Percentiles rank a stretch among this genome's conserved stretches.
phyloP scores from a whole-genome alignment of 2,329 filamentous ascomycete genomes.

The Verticillium longisporum region DNA sequence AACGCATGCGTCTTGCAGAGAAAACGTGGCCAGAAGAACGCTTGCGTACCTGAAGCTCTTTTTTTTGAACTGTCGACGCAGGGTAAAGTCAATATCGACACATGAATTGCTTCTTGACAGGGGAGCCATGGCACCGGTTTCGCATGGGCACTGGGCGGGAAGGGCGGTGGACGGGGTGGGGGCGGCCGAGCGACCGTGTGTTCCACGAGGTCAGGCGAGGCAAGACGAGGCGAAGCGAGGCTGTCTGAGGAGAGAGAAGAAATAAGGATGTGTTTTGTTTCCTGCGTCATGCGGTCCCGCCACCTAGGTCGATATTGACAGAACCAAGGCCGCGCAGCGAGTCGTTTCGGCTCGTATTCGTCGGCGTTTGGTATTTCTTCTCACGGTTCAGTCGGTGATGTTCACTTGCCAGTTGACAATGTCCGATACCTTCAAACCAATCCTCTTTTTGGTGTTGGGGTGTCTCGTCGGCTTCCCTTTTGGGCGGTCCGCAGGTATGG shows the following conservation, averaged over 20 bases:
- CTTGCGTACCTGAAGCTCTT: conserved; percentile 58
- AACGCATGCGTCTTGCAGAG: not conserved
- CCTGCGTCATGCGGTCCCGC: not conserved
- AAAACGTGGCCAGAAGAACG: not conserved
- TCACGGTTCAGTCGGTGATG: too few relatives aligned
- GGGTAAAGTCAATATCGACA: conserved; percentile 66
- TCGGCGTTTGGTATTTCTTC: too few relatives aligned
- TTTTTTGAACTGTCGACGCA: conserved; percentile 69
- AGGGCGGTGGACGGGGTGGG: not conserved
- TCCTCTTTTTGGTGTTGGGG: not conserved
- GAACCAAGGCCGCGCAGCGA: too few relatives aligned
- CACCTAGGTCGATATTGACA: too few relatives aligned
- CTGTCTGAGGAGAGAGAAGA: not conserved
- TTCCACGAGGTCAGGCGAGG: not conserved
- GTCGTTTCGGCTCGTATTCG: too few relatives aligned
- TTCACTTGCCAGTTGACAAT: too few relatives aligned
- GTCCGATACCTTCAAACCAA: too few relatives aligned
- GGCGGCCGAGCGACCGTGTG: not conserved
- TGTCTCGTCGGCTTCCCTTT: not conserved
- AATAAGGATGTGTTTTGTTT: not conserved
- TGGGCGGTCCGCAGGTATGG: not conserved
- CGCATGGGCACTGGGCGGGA: not conserved
- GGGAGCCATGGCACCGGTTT: conserved; percentile 25
- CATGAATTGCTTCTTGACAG: conserved; percentile 40
- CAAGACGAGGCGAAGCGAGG: not conserved